Base-by-base conservation (phyloP, 257 asterid species). In the Schizonepeta tenuifolia region DNA sequence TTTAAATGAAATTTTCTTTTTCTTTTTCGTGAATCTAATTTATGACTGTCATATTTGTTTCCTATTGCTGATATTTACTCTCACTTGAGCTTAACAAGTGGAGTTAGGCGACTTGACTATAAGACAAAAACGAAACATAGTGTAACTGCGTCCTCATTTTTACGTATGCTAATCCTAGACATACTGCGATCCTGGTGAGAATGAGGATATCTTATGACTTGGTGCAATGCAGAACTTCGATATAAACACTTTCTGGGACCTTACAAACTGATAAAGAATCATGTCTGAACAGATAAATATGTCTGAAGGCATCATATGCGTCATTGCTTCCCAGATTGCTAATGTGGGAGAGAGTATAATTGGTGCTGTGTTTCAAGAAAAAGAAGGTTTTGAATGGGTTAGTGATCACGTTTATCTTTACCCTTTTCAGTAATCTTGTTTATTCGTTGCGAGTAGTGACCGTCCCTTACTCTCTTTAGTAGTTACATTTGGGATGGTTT, bases 341-440 rank as follows among this genome's bases (percentile, higher is more conserved):
- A 94, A 94, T 80, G 74, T 94, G 36, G 97, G 98, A 31, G 99
- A 91, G 84, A 91, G 98, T 78, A 64, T 94, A 61, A 88, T 94
- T 24, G 99, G 99, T 43, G 99, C 99, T 75, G 73, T 78, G 15
- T 53, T 84, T 47, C 89, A 84, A 75, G 89, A 81, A 49, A 84
- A 74, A 72, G 81, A 84, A 74, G 89, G 89, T 17, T 74, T 79
- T 74, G 62, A 18, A 81, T 84, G 89, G 89, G 89, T 84, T 50
- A 71, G 79, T 70, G 14, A 24, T 73, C 61, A 44, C 44, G 9
- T 50, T 54, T 13, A 35, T 43, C 74, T 28, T 72, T 6, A 51
- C 24, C 67, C 36, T 63, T 62, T 21, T 33, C 3, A 40, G 17
- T 31, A 31, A 44, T 44, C 68, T n/a, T 57, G 63, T 14, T 56